Conservation (phyloP, 2,329 filamentous ascomycete species). For the Penicillium sp. region DNA sequence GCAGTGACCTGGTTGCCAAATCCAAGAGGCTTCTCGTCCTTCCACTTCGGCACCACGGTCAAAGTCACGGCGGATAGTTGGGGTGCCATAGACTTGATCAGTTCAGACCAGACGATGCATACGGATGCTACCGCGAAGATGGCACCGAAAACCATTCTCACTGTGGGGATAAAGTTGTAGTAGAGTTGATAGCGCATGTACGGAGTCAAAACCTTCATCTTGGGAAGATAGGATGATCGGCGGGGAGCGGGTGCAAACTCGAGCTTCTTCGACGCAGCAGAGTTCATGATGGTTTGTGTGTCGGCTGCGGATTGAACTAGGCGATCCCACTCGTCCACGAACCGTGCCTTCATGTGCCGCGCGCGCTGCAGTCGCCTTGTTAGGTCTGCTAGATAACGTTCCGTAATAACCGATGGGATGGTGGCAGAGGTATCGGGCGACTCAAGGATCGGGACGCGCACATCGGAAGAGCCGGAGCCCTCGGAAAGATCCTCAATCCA, state of each 20-base stretch:
- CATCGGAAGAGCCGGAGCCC: constrained; percentile 64
- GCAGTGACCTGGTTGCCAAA: constrained; percentile 83
- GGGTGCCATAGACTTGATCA: constrained; percentile 76
- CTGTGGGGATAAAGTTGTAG: constrained; percentile 65
- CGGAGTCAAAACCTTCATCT: constrained; percentile 64
- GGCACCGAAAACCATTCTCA: constrained; percentile 61
- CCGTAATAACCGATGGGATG: constrained; percentile 79
- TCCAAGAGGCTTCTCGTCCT: constrained; percentile 68
- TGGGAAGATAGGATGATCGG: constrained; percentile 52
- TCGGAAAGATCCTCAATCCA: constrained; percentile 96
- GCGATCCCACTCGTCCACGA: constrained; percentile 78
- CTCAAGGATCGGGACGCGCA: constrained; percentile 40
- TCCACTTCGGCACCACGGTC: constrained; percentile 61
- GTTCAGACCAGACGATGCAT: constrained; percentile 87
- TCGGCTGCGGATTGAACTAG: constrained; percentile 69
- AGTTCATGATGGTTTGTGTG: constrained; percentile 78
- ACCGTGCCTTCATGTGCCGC: constrained; percentile 75
- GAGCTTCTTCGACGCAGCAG: constrained; percentile 72
- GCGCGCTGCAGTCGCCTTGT: constrained; percentile 77
- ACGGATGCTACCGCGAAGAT: constrained; percentile 70
- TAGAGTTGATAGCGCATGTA: constrained; percentile 76
- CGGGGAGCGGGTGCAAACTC: constrained; percentile 63
- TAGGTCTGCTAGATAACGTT: constrained; percentile 86
- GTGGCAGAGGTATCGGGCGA: constrained; percentile 27
- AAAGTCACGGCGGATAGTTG: constrained; percentile 67